These are phyloP conservation scores for Lasiodiplodia theobromae DNA, from an alignment of 2,329 filamentous ascomycete genomes.

Conservation along the genomic window DNA sequence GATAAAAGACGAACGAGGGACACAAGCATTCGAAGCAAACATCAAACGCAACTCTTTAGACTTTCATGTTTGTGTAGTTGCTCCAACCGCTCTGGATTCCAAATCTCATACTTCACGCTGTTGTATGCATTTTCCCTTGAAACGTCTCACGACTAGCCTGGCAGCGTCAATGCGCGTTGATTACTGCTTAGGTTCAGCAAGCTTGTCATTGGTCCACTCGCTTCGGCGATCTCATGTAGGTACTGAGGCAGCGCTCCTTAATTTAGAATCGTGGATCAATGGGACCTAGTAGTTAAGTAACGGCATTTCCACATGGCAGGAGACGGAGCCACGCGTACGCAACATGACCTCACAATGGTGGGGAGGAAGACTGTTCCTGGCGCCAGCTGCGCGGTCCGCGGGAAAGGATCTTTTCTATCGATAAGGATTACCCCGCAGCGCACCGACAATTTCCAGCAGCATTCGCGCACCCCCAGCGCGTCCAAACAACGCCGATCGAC, in stretches of 20 bases:
- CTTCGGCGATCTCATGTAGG: background rate
- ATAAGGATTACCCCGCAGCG: conserved; percentile 20
- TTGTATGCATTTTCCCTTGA: background rate
- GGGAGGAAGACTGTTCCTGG: conserved; percentile 6
- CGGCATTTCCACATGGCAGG: background rate
- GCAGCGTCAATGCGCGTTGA: background rate
- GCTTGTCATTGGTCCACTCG: background rate
- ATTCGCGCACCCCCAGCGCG: background rate
- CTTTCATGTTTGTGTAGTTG: no score
- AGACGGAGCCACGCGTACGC: background rate
- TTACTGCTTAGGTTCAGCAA: background rate
- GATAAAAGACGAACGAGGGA: background rate
- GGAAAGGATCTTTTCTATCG: conserved; percentile 8
- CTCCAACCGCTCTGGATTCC: background rate
- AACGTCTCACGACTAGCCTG: background rate
- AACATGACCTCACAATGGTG: conserved; percentile 12
- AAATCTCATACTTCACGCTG: background rate
- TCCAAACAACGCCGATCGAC: background rate
- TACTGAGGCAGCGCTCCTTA: background rate
- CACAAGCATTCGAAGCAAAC: background rate
- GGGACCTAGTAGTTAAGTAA: background rate
- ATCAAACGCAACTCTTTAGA: no score
- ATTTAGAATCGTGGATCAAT: background rate
- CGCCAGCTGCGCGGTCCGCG: conserved; percentile 5
- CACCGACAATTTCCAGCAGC: conserved; percentile 7